phyloP scores from a whole-genome alignment of 2,329 filamentous ascomycete species.

The Aureobasidium vineae region DNA sequence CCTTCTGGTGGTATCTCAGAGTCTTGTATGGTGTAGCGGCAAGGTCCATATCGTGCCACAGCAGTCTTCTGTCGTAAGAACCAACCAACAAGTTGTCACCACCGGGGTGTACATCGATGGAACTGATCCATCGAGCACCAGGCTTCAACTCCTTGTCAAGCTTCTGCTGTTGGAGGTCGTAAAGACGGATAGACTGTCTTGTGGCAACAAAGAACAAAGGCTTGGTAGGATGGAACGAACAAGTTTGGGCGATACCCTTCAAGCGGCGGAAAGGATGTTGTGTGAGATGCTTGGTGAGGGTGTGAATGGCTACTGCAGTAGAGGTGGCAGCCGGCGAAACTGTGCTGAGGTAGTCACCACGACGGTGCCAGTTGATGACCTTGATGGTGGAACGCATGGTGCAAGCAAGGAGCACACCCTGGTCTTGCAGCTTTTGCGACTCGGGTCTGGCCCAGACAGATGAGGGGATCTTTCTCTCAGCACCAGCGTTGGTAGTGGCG shows the following conservation, averaged over 20 bases:
- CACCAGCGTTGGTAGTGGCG: slow-evolving; percentile 50
- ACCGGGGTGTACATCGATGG: slow-evolving; percentile 87
- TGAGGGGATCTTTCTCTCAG: slow-evolving; percentile 67
- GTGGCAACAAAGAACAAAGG: slow-evolving; percentile 96
- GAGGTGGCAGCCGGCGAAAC: slow-evolving; percentile 78
- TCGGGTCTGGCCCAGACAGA: slow-evolving; percentile 83
- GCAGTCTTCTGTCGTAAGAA: slow-evolving; percentile 86
- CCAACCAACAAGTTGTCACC: slow-evolving; percentile 94
- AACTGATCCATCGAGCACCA: slow-evolving; percentile 91
- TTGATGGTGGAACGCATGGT: slow-evolving; percentile 70
- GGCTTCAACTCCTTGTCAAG: slow-evolving; percentile 91
- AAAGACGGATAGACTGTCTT: slow-evolving; percentile 86
- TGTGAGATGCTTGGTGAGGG: slow-evolving; percentile 88
- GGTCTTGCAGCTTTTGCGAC: slow-evolving; percentile 63
- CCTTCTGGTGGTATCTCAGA: slow-evolving; percentile 88
- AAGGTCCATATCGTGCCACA: slow-evolving; percentile 97
- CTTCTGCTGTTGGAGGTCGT: slow-evolving; percentile 88
- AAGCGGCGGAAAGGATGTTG: slow-evolving; percentile 86
- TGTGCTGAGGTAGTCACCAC: slow-evolving; percentile 90
- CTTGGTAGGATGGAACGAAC: slow-evolving; percentile 90
- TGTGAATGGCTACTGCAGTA: slow-evolving; percentile 84
- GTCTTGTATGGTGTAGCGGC: slow-evolving; percentile 92
- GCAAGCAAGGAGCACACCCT: slow-evolving; percentile 75
- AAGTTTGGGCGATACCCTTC: slow-evolving; percentile 76
- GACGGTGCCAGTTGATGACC: slow-evolving; percentile 87